phyloP scores from a whole-genome alignment of 2,329 filamentous ascomycete genomes.

The Berkeleyomyces basicola region DNA sequence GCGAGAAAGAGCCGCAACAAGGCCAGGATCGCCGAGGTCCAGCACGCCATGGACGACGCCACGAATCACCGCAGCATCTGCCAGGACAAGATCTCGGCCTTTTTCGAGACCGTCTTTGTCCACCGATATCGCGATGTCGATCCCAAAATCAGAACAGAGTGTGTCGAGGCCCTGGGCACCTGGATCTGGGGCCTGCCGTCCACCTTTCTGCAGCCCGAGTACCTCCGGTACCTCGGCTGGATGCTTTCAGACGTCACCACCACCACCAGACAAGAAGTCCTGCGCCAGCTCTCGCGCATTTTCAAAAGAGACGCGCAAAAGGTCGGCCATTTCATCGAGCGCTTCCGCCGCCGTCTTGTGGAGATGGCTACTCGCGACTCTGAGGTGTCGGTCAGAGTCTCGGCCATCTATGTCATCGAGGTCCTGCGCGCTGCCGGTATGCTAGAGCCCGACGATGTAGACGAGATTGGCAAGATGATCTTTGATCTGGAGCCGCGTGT shows the following conservation, averaged over 20 bases:
- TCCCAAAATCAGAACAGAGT: conserved; percentile 73
- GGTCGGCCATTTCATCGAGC: conserved; percentile 81
- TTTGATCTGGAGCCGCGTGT: conserved; percentile 77
- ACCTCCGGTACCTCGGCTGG: conserved; percentile 90
- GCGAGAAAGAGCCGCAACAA: conserved; percentile 65
- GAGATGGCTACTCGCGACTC: conserved; percentile 84
- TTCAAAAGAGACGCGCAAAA: conserved; percentile 70
- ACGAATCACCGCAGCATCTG: conserved; percentile 52
- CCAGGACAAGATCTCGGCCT: conserved; percentile 60
- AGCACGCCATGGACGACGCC: conserved; percentile 54
- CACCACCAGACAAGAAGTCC: conserved; percentile 63
- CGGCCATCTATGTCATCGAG: conserved; percentile 68
- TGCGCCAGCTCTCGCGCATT: conserved; percentile 65
- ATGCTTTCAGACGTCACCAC: conserved; percentile 69
- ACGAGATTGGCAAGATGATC: conserved; percentile 69
- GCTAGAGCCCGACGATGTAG: conserved; percentile 81
- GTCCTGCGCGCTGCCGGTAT: conserved; percentile 68
- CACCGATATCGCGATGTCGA: conserved; percentile 94
- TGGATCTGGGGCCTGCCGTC: conserved; percentile 81
- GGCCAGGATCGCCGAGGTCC: conserved; percentile 54
- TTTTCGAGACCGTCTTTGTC: conserved; percentile 84
- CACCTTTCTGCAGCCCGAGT: conserved; percentile 77
- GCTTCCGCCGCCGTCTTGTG: conserved; percentile 71
- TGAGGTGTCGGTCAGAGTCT: conserved; percentile 63
- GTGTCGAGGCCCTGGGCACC: conserved; percentile 66